These are phyloP conservation scores for Ligustrum vulgare DNA, from an alignment of 257 asterid genomes.

Conservation along the genomic window DNA sequence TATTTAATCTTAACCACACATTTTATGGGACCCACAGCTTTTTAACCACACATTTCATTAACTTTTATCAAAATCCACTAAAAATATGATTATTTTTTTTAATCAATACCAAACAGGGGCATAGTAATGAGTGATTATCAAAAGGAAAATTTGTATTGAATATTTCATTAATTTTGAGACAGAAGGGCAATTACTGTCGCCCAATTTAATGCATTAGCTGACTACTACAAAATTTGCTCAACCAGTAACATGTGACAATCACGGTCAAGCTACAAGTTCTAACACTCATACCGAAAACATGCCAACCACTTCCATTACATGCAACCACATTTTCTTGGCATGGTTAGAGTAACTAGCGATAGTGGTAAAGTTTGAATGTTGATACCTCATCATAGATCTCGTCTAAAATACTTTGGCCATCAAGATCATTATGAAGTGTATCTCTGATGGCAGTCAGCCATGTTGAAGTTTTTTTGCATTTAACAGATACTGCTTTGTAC, in stretches of 20 bases:
- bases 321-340: neutral
- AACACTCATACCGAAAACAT: conserved; percentile 9
- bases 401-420: conserved; percentile 67
- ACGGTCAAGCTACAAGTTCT: conserved; percentile 9
- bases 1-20: no score
- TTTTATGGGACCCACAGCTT: no score
- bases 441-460: conserved; percentile 71
- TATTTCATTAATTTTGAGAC: neutral
- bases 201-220: neutral
- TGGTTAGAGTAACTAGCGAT: conserved; percentile 9
- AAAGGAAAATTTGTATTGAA: neutral
- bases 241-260: neutral
- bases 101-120: no score
- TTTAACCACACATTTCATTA: no score
- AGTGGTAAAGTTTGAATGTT: neutral
- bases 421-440: conserved; percentile 49
- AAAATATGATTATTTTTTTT: no score
- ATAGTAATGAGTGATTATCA: neutral
- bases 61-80: no score
- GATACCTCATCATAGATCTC: conserved; percentile 68
- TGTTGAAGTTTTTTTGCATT: conserved; percentile 38
- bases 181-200: neutral
- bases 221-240: neutral
- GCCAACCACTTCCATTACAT: neutral
- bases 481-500: conserved; percentile 71